phyloP scores from a whole-genome alignment of 192 early-diverging fungal genomes.

The Allomyces macrogynus region DNA sequence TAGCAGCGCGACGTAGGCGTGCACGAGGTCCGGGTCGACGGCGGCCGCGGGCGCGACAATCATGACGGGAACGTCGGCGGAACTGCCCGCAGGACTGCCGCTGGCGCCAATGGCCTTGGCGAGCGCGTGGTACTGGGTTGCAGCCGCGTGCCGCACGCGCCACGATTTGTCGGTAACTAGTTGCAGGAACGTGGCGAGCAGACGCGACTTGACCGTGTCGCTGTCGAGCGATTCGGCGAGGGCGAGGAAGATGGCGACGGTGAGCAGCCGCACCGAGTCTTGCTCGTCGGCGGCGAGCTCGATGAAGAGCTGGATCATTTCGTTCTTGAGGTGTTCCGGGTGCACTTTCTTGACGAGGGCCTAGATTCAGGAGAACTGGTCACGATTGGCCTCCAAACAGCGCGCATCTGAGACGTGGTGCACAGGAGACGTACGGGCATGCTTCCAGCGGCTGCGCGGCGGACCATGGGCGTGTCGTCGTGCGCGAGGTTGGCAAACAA shows the following conservation, averaged over 20 bases:
- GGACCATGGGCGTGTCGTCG: slow-evolving; percentile 97
- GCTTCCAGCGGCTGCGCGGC: slow-evolving; percentile 75
- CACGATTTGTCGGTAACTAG: slow-evolving; percentile 87
- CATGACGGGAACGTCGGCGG: neutral
- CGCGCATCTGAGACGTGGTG: neutral
- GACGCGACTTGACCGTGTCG: slow-evolving; percentile 53
- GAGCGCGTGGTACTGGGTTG: slow-evolving; percentile 88
- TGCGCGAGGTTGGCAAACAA: slow-evolving; percentile 60
- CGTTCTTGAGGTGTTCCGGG: neutral
- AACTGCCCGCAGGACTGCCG: too few relatives aligned
- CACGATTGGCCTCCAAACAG: neutral
- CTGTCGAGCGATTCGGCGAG: slow-evolving; percentile 60
- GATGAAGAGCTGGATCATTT: neutral
- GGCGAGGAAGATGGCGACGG: slow-evolving; percentile 75
- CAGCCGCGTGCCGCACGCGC: slow-evolving; percentile 97
- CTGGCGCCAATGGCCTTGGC: slow-evolving; percentile 8
- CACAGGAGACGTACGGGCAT: slow-evolving; percentile 37
- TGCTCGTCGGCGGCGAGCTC: neutral
- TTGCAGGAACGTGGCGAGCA: slow-evolving; percentile 45
- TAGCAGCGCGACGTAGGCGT: slow-evolving; percentile 65
- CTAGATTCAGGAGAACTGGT: neutral
- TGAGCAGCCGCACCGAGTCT: slow-evolving; percentile 91
- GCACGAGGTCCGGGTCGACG: slow-evolving; percentile 66
- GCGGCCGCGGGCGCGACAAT: slow-evolving; percentile 24
- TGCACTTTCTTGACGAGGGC: neutral